A percentile compares a stretch with the other conserved stretches of the same genome.
Conservation (phyloP, 768 basidiomycete genomes). For the Cystobasidium onofrii region DNA sequence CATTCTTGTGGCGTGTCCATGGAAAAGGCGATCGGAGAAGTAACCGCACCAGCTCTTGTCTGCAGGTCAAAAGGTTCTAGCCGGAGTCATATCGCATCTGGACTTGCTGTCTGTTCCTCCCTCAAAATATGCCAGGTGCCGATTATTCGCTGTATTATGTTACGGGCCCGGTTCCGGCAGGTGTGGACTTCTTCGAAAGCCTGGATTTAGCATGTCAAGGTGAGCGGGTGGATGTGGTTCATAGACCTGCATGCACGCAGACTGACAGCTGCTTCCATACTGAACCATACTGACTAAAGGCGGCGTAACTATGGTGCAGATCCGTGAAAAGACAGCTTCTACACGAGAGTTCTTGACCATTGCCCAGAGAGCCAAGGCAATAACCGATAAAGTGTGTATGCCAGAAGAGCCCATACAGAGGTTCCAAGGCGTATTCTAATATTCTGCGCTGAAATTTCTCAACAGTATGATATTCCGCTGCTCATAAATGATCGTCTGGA, state of each 20-base stretch:
- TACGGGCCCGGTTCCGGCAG: constrained; percentile 69
- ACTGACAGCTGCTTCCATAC: no score
- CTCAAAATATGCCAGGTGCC: constrained; percentile 36
- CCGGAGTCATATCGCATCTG: no score
- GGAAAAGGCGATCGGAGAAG: no score
- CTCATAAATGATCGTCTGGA: constrained; percentile 76
- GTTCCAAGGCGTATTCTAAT: neutral
- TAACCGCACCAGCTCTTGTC: no score
- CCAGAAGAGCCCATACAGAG: neutral
- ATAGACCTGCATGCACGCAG: no score
- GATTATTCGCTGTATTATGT: constrained; percentile 68
- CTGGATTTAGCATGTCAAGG: constrained; percentile 60
- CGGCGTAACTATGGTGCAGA: constrained; percentile 81
- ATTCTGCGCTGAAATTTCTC: neutral
- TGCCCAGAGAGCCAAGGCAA: constrained; percentile 58
- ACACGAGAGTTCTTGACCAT: constrained; percentile 77
- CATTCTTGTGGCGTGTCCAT: no score
- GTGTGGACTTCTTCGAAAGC: constrained; percentile 62
- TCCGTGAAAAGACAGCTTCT: constrained; percentile 74
- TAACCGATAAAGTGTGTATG: constrained; percentile 55
- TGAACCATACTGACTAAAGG: no score
- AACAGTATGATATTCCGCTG: constrained; percentile 63
- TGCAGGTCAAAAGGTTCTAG: no score
- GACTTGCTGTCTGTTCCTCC: no score
- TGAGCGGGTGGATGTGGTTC: constrained; percentile 46